phyloP scores from a whole-genome alignment of 768 basidiomycete genomes.

The Russula virescens region DNA sequence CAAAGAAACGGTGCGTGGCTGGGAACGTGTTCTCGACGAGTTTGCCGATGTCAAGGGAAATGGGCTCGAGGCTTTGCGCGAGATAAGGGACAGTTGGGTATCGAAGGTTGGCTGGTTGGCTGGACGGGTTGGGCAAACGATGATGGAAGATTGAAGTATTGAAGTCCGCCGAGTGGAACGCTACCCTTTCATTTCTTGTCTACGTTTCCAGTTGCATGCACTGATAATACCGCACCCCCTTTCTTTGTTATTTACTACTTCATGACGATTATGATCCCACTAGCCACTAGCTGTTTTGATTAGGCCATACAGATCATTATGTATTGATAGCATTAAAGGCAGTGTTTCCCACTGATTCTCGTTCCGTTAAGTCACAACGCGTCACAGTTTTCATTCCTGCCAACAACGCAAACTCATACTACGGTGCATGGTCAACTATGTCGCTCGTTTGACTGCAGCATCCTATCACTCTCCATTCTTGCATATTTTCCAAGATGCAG shows the following conservation, averaged over 20 bases:
- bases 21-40: conserved; percentile 66
- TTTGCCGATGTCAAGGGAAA: conserved; percentile 51
- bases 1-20: conserved; percentile 56
- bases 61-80: conserved; percentile 39
- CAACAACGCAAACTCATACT: neutral
- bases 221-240: conserved; percentile 18
- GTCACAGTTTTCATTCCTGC: neutral
- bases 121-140: conserved; percentile 35
- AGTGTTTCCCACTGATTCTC: neutral
- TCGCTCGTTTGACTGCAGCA: conserved; percentile 27
- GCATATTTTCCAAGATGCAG: conserved; percentile 43
- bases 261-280: conserved; percentile 15
- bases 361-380: conserved; percentile 11
- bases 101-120: conserved; percentile 75
- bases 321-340: conserved; percentile 14
- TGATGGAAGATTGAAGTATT: conserved; percentile 35
- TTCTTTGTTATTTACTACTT: conserved; percentile 14
- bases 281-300: conserved; percentile 19
- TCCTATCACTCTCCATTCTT: conserved; percentile 31
- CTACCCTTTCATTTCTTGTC: conserved; percentile 7
- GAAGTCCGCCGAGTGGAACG: conserved; percentile 5
- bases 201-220: conserved; percentile 16
- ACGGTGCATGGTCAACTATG: conserved; percentile 42
- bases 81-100: conserved; percentile 62
- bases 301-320: conserved; percentile 6